Base-by-base conservation (phyloP, 139 green algal species). In the Picochlorum sp. region DNA sequence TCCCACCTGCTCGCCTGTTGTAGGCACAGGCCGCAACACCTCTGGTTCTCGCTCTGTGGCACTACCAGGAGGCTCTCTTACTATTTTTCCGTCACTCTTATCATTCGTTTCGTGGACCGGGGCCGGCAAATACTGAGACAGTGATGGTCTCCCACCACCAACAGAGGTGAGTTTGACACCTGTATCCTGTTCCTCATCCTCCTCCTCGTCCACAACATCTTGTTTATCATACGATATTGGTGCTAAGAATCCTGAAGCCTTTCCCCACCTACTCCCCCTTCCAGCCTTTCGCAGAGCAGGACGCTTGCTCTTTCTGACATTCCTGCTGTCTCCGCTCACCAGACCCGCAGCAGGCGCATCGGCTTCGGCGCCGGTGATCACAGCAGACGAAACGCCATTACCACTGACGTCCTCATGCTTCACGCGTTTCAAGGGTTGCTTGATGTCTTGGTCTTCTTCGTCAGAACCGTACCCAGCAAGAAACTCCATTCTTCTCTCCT, bases 391-490 rank as follows among this genome's bases (percentile, higher is more conserved):
- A 41, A 13, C 34, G 34, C 1, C 34, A 41, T 41, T 41, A 41
- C 8, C 34, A 54, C n/a, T 13, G 16, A 20, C 47, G 15, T 54
- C 47, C 15, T 13, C n/a, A 20, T 54, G 47, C 16, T 54, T 55
- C 7, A 32, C 50, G 18, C n/a, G 16, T 26, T 54, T 54, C n/a
- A 54, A 26, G 18, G 47, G 47, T 21, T 20, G n/a, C 5, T 15
- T 20, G 16, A 15, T 51, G 15, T 51, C 45, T 15, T 20, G 16
- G 18, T 54, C 47, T 18, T 32, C 64, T 26, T 11, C 44, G 52
- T 28, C 62, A 63, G 45, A 63, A 21, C 47, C 62, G 21, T 68
- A 68, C 20, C 62, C 62, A 37, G 64, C 28, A 6, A 63, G 49
- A 30, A 70, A 18, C 21, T 63, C 34, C 37, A 52, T 71, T 26